Base-by-base conservation (phyloP, 495 filamentous ascomycete species). In the Penicillium canescens region DNA sequence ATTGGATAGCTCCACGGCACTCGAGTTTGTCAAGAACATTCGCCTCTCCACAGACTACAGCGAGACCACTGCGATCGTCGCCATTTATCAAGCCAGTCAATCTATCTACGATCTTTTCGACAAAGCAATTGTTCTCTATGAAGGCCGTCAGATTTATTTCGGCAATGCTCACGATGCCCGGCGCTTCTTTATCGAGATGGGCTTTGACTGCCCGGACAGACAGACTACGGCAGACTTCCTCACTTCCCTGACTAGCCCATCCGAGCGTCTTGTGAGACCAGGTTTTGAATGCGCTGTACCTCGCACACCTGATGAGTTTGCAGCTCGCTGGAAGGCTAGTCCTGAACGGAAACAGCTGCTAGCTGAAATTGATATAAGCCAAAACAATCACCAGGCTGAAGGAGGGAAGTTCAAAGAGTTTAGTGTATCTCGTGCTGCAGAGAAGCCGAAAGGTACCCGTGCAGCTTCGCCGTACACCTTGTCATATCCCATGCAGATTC, bases 71-170 rank as follows among this genome's bases (percentile, higher is more conserved):
- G 82, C 84, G 31, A 75, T 83, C 42, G 88, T 94, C n/a, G 87
- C 90, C 7, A 88, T 94, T 57, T 94, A 96, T 66, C 91, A 96
- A 61, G 87, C 89, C 0, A 84, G 86, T 26, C 88, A 95, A 62
- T 77, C 74, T 36, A 86, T 87, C 21, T 93, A 92, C 55, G 86
- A 92, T 60, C 43, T 78, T 6, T 93, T 94, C 56, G 88, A 94
- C 69, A 91, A 91, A 70, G 87, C 82, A 13, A 78, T 85, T 21
- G 82, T 94, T 9, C 72, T 94, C 10, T 92, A 94, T 60, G 89
- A 92, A 65, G 90, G 90, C 21, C 82, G 86, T 28, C 88, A 93
- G 61, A 93, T 94, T 55, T 93, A 85, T 69, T 93, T 92, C 55
- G 90, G 90, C 3, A 70, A 67, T 11, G 80, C 83, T 7, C 59